phyloP scores from a whole-genome alignment of 169 alveolate species.

The Fabrea salina region DNA sequence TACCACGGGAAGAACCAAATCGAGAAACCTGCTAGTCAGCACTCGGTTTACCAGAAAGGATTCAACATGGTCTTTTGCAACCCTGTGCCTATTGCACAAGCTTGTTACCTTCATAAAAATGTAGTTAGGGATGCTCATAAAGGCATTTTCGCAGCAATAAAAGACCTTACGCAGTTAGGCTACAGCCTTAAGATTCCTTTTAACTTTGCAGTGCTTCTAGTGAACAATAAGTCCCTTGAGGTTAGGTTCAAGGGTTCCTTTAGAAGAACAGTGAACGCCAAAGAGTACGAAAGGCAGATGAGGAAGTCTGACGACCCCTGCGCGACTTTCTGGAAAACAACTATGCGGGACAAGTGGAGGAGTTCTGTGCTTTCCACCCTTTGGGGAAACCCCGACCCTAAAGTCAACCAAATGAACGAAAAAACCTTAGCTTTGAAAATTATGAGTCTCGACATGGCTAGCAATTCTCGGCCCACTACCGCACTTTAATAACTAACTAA shows the following conservation, averaged over 20 bases:
- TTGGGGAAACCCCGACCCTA: conserved; percentile 36
- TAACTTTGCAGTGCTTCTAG: conserved; percentile 38
- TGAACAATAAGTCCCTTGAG: not conserved
- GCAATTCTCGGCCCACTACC: conserved; percentile 28
- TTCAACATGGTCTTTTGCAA: conserved; percentile 57
- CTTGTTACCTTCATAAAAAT: conserved; percentile 57
- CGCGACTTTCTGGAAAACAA: conserved; percentile 22
- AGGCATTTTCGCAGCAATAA: conserved; percentile 63
- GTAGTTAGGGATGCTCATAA: conserved; percentile 66
- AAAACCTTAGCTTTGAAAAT: conserved; percentile 53
- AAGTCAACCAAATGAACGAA: conserved; percentile 41
- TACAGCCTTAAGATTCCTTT: conserved; percentile 36
- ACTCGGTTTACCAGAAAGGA: conserved; percentile 53
- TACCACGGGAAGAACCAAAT: conserved; percentile 47
- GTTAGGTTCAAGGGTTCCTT: not conserved
- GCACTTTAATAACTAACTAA: not conserved
- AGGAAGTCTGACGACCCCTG: conserved; percentile 28
- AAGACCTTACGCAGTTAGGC: conserved; percentile 49
- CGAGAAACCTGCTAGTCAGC: conserved; percentile 40
- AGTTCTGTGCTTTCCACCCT: conserved; percentile 11
- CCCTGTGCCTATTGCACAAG: conserved; percentile 82
- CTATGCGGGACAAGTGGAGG: conserved; percentile 12
- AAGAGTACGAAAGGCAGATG: not conserved
- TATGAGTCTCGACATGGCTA: conserved; percentile 54
- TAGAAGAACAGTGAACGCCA: not conserved